Evolutionary conservation across 2,329 filamentous ascomycete genomes (phyloP).

Genomic region (Claviceps purpurea): DNA sequence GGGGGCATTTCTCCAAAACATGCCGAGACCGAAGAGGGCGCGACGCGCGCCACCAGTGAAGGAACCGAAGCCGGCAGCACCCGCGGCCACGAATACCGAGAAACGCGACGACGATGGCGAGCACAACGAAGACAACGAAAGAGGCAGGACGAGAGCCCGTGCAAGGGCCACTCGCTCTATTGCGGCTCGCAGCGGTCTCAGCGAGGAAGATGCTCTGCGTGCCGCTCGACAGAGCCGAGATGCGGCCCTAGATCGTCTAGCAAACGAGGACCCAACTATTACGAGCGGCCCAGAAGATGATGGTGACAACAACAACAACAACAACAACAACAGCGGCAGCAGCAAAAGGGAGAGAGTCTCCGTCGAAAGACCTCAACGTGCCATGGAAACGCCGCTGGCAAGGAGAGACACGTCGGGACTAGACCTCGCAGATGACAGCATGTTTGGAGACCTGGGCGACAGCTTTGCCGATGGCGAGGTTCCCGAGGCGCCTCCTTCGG

Average conservation of each 20-base stretch:
- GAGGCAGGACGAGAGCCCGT: slow-evolving; percentile 12
- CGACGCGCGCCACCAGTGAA: slow-evolving; percentile 4
- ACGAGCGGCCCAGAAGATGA: slow-evolving; percentile 13
- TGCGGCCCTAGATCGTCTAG: slow-evolving; percentile 23
- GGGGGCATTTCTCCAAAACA: not conserved
- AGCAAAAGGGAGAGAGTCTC: slow-evolving; percentile 14
- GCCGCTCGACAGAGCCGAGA: slow-evolving; percentile 19
- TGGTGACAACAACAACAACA: too few species aligned
- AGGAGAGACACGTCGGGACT: slow-evolving; percentile 32
- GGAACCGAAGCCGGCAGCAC: not conserved
- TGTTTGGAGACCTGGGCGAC: slow-evolving; percentile 32
- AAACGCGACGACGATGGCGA: slow-evolving; percentile 5
- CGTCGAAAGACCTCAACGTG: slow-evolving; percentile 25
- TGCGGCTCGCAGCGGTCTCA: slow-evolving; percentile 8
- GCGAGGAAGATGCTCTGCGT: slow-evolving; percentile 15
- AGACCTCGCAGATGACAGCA: slow-evolving; percentile 32
- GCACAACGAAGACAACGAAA: slow-evolving; percentile 12
- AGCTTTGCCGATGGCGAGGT: slow-evolving; percentile 28
- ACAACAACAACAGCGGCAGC: slow-evolving; percentile 1
- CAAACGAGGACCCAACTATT: slow-evolving; percentile 20
- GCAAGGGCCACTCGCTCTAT: slow-evolving; percentile 8
- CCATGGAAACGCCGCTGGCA: slow-evolving; percentile 19
- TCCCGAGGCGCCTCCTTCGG: slow-evolving; percentile 22
- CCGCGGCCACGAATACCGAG: not conserved
- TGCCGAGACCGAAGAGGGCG: slow-evolving; percentile 9